Evolutionary conservation across 2,329 filamentous ascomycete genomes (phyloP).

Genomic region (Trichoderma sp.): DNA sequence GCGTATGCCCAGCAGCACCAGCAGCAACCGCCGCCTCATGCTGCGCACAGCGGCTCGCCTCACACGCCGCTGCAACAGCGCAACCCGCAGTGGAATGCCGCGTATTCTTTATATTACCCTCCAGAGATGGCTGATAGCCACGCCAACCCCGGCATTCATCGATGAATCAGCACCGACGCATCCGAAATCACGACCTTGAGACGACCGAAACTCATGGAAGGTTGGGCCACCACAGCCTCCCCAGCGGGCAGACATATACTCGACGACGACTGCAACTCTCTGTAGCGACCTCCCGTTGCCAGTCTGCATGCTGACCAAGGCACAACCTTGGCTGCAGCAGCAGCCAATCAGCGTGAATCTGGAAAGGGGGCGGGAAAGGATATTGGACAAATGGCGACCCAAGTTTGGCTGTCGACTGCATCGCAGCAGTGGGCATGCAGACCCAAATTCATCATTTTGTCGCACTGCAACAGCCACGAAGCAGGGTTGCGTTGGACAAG

Average conservation of each 20-base stretch:
- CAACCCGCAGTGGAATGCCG: slow-evolving; percentile 27
- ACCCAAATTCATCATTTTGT: not conserved
- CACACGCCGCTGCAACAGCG: slow-evolving; percentile 25
- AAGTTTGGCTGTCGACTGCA: not conserved
- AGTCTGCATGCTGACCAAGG: slow-evolving; percentile 11
- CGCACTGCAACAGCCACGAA: not conserved
- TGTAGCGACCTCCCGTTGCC: not conserved
- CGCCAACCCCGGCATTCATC: slow-evolving; percentile 3
- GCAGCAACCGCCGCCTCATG: slow-evolving; percentile 10
- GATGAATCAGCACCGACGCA: not conserved
- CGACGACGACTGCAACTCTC: not conserved
- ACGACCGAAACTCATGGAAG: slow-evolving; percentile 1
- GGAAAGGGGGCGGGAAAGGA: not conserved
- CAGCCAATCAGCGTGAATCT: slow-evolving; percentile 5
- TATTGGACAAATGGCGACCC: slow-evolving; percentile 1
- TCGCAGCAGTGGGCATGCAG: not conserved
- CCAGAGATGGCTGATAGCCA: not conserved
- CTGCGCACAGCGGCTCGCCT: slow-evolving; percentile 16
- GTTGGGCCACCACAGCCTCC: not conserved
- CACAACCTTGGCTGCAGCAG: not conserved
- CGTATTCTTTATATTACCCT: slow-evolving; percentile 18
- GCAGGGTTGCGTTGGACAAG: slow-evolving; percentile 15
- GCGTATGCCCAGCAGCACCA: slow-evolving; percentile 16
- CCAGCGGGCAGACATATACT: not conserved
- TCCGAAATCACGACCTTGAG: not conserved